Evolutionary conservation across 371 early-diverging fungal genomes (phyloP), one percentile per base, ranked within the genome.

Genomic region (Circinella umbellata): DNA sequence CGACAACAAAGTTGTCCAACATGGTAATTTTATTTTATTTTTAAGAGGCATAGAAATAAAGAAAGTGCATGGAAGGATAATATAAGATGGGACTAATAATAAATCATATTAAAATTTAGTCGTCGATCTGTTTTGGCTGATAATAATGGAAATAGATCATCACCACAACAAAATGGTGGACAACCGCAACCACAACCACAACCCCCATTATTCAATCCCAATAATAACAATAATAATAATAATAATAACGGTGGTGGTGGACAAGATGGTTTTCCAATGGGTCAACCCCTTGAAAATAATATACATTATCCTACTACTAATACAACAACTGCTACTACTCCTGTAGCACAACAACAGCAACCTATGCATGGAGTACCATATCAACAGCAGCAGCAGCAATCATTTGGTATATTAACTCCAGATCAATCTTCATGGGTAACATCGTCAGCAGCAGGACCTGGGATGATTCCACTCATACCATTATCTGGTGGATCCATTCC

Each of bases 1-100:
- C 80, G 99, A 69, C 99, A 99, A 80, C 99, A 98, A 73, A 93
- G 92, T 63, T 99, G 99, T 74, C 99, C 99, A 2, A 98, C 99
- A 4, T 99, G 99, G 85, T 87, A 91, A 62, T 27, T 27, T 27
- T 27, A 27, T 27, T 27, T 27, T 27, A 37, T 59, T 18, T 48
- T 14, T 57, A 34, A 57, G 11, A 9, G 42, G 6, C 0, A 42
- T 42, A 11, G 11, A 9, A 42, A 42, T 9, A 9, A 42, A 42
- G 2, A 11, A 42, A 42, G 1, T 9, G 42, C 1, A 42, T 42
- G 42, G 42, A 42, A 9, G 42, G 42, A 42, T 42, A 9, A 9
- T 2, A 42, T 9, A 42, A 42, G 42, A 42, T 42, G 6, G 42
- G 1, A 42, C 11, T 6, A 42, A 9, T 42, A 42, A 42, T 11